Conservation (phyloP, 768 basidiomycete genomes). For the Suillus fuscotomentosus region DNA sequence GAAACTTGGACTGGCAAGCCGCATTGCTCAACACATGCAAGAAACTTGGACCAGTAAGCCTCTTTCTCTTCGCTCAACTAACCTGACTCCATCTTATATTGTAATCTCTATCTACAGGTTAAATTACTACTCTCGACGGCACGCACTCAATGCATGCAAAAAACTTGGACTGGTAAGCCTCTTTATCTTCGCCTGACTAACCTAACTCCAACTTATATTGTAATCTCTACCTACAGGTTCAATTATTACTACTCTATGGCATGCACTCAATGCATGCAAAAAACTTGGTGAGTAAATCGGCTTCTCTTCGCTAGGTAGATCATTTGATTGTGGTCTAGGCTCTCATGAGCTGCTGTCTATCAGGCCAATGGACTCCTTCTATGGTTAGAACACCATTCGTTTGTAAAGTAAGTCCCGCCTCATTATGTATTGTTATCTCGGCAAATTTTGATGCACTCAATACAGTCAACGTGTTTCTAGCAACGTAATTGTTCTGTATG, state of each 20-base stretch:
- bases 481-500: neutral
- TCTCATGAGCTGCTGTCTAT: neutral
- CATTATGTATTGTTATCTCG: neutral
- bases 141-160: neutral
- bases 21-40: no score
- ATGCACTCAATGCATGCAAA: neutral
- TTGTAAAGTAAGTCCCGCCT: neutral
- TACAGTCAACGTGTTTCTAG: neutral
- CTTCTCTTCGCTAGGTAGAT: neutral
- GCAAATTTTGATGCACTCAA: neutral
- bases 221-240: no score
- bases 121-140: neutral
- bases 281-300: neutral
- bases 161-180: neutral
- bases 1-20: no score
- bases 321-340: neutral
- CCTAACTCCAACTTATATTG: no score
- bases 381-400: neutral
- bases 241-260: no score
- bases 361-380: neutral
- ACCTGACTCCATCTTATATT: neutral
- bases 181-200: no score
- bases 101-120: neutral
- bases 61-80: no score
- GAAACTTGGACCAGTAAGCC: no score